Evolutionary conservation across 1,139 yeast genomes (phyloP), one percentile per base, ranked within the genome.

Genomic region (Hyphopichia burtonii): DNA sequence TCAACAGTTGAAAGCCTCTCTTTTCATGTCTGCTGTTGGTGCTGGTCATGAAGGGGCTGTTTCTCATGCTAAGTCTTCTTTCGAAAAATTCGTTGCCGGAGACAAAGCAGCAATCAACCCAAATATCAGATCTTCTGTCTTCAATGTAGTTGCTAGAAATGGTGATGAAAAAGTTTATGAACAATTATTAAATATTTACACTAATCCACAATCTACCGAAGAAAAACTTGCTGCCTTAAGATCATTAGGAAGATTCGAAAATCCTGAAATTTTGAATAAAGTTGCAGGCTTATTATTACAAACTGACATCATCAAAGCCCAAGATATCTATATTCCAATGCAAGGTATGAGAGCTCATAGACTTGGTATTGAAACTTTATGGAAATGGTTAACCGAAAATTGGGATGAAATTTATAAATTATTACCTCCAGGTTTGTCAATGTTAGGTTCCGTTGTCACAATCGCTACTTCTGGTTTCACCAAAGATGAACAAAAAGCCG

Each of bases 251-350:
- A 67, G 78, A 54, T 84, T 87, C 58, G 78, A 74, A 47, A 78
- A 83, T 50, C 66, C 71, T 5, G 72, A 71, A 37, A 68, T 87
- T 42, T 72, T 86, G 47, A 67, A 77, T 51, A 82, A 80, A 64
- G 82, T 89, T 12, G 69, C 86, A 40, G 74, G 66, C 3, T 71
- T 78, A 55, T 64, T 87, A 49, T 74, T 87, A 48, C 83, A 86
- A 58, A 83, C 89, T 30, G 79, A 84, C 30, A 70, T 82, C 31
- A 74, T 90, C 50, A 83, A 86, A 58, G 70, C 80, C 25, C 98
- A 91, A 70, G 98, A 91, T 63, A 78, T 87, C 44, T 83, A 82
- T 61, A 77, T 84, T 48, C 90, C 95, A 53, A 73, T 91, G 77
- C 78, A 71, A 48, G 90, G 94, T 33, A 68, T 88, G 66, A 72